These are phyloP conservation scores for Epichloe uncinata DNA, from an alignment of 2,329 filamentous ascomycete species.

Conservation along the genomic window DNA sequence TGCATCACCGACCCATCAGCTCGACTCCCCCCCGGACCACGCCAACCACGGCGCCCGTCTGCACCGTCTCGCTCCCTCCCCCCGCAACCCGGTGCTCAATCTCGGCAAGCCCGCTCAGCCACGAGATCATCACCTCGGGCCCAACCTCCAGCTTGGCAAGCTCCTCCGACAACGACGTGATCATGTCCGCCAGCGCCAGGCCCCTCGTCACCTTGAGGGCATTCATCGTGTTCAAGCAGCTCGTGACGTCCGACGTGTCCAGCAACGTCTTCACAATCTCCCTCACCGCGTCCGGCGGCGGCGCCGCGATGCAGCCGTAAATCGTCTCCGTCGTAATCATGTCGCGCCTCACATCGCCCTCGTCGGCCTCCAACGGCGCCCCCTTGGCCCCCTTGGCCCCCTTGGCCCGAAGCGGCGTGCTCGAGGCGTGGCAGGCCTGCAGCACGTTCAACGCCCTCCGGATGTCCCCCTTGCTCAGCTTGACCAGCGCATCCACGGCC, in stretches of 20 bases:
- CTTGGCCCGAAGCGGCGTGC: conserved; percentile 54
- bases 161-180: conserved; percentile 76
- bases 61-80: conserved; percentile 66
- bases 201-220: conserved; percentile 76
- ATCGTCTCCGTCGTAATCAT: conserved; percentile 80
- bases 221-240: conserved; percentile 78
- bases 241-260: conserved; percentile 74
- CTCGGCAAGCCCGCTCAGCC: conserved; percentile 82
- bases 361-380: no score
- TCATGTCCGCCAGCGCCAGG: conserved; percentile 82
- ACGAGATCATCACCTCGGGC: conserved; percentile 74
- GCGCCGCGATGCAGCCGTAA: conserved; percentile 94
- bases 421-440: conserved; percentile 91
- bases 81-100: conserved; percentile 81
- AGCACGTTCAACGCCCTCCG: conserved; percentile 85
- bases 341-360: conserved; percentile 60
- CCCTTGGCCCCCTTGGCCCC: conserved; percentile 42
- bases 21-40: conserved; percentile 77
- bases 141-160: conserved; percentile 71
- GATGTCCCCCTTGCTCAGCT: conserved; percentile 91
- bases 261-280: conserved; percentile 76
- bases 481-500: conserved; percentile 72
- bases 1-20: conserved; percentile 31
- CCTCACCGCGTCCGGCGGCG: conserved; percentile 76
- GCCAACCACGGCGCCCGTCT: conserved; percentile 86